phyloP scores from a whole-genome alignment of 495 filamentous ascomycete species.

The Chlorociboria aeruginascens region DNA sequence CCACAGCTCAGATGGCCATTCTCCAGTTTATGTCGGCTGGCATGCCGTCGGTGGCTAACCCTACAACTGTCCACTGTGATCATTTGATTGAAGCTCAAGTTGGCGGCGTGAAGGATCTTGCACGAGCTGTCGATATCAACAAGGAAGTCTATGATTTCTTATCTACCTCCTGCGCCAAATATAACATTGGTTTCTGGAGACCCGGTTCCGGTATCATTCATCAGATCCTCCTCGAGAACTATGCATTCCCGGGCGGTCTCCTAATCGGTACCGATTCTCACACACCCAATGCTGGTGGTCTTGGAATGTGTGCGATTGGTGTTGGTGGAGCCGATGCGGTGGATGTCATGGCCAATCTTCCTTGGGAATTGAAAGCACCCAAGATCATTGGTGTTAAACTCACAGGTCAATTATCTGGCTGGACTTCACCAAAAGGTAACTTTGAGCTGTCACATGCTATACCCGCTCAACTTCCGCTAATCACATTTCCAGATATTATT shows the following conservation, averaged over 20 bases:
- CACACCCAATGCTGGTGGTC: constrained; percentile 96
- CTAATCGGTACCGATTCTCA: constrained; percentile 98
- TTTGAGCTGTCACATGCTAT: background rate
- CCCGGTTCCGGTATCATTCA: constrained; percentile 99
- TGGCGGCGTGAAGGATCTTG: constrained; percentile 90
- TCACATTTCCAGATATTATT: constrained; percentile 62
- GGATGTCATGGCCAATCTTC: constrained; percentile 95
- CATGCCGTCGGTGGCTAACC: constrained; percentile 88
- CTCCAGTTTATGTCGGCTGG: constrained; percentile 99
- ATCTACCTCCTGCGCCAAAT: constrained; percentile 88
- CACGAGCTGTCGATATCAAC: constrained; percentile 84
- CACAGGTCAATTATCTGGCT: constrained; percentile 81
- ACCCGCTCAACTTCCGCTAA: background rate
- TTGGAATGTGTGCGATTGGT: constrained; percentile 92
- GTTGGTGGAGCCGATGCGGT: constrained; percentile 98
- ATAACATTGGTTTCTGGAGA: constrained; percentile 99
- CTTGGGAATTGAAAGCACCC: constrained; percentile 97
- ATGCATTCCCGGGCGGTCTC: constrained; percentile 95
- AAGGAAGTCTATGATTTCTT: constrained; percentile 99
- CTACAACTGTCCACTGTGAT: constrained; percentile 96
- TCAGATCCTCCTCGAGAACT: constrained; percentile 98
- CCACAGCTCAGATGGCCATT: constrained; percentile 99
- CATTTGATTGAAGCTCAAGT: constrained; percentile 98
- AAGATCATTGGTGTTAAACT: constrained; percentile 95
- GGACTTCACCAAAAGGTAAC: constrained; percentile 81